Base-by-base conservation (phyloP, 2,329 filamentous ascomycete species). In the Metarhizium humberi region DNA sequence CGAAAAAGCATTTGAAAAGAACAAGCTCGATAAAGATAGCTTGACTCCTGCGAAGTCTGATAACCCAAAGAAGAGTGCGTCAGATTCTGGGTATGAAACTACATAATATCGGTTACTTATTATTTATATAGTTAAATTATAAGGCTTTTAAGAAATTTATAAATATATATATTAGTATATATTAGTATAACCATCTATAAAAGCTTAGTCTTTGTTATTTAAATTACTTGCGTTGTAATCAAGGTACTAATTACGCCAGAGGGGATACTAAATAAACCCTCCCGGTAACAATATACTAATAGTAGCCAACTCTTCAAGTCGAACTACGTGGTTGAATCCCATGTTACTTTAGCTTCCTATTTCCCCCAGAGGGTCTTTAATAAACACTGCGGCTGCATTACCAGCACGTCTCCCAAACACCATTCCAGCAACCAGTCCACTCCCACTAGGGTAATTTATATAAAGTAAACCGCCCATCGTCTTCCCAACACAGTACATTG, bases 391-490 rank as follows among this genome's bases (percentile, higher is more conserved):
- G 13, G 71, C 71, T 6, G 64, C 64, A 40, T 55, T 62, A 0
- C 75, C 74, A 34, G 74, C 74, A 51, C 66, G 68, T 16, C 72
- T 65, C 0, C 75, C 74, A 66, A 77, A 76, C 0, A 85, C 79
- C 0, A 79, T 72, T 0, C 82, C 82, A 20, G 80, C 77, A 0
- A 81, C 85, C 65, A 86, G 66, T 0, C 82, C 82, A 61, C 78
- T 82, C 0, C 83, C 82, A 4, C 82, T 82, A 0, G 81, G 82
- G 60, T 85, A 86, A 59, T 86, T 86, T 13, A 75, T 73, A 62
- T 81, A 82, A 60, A 86, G 86, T 20, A 86, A 62, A 0, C 82
- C 82, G 1, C 84, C 85, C 2, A 88, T 62, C 79, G 88, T 85
- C 67, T 88, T 84, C 0, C 85, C 84, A 3, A 73, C 77, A 59